Conservation (phyloP, 2,329 filamentous ascomycete genomes). For the Fusarium sp. region DNA sequence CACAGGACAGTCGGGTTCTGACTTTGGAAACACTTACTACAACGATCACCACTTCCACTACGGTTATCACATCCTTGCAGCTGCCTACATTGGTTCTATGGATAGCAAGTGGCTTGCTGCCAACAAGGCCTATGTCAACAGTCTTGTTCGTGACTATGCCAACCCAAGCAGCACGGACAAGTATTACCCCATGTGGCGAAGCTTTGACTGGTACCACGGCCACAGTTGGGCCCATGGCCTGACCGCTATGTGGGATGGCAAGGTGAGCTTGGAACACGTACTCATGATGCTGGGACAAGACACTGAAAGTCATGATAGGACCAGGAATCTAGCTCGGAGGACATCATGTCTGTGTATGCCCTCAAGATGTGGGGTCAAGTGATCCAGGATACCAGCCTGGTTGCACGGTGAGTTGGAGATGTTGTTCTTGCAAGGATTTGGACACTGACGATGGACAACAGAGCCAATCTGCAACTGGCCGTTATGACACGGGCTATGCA, state of each 20-base stretch:
- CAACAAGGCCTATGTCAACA: conserved; percentile 86
- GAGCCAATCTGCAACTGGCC: conserved; percentile 85
- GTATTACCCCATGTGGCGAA: conserved; percentile 83
- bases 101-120: conserved; percentile 78
- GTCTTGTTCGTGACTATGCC: conserved; percentile 83
- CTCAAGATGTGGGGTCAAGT: conserved; percentile 94
- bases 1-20: conserved; percentile 75
- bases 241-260: conserved; percentile 77
- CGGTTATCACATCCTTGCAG: conserved; percentile 90
- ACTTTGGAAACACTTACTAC: conserved; percentile 93
- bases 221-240: conserved; percentile 93
- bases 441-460: conserved; percentile 36
- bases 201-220: conserved; percentile 94
- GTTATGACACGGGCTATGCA: conserved; percentile 79
- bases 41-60: conserved; percentile 83
- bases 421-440: background rate
- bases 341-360: conserved; percentile 87
- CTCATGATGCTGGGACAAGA: background rate
- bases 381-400: conserved; percentile 81
- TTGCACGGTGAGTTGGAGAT: conserved; percentile 68
- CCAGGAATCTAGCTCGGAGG: conserved; percentile 90
- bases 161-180: conserved; percentile 79
- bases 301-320: conserved; percentile 54
- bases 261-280: conserved; percentile 57
- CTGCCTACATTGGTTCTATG: conserved; percentile 83